phyloP scores from a whole-genome alignment of 2,329 filamentous ascomycete species.

The Colletotrichum lentis region DNA sequence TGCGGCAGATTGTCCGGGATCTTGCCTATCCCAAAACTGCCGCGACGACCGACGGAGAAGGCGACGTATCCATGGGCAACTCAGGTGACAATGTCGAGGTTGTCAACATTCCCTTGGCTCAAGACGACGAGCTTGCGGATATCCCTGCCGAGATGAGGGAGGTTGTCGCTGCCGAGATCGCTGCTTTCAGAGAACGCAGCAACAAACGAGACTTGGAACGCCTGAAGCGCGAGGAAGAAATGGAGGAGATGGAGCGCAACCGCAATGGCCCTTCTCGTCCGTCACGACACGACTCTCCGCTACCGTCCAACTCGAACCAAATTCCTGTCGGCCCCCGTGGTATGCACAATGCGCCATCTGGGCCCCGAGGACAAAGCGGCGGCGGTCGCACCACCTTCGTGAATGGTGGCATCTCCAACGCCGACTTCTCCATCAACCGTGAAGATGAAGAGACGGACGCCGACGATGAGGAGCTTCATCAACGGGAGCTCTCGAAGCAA shows the following conservation, averaged over 20 bases:
- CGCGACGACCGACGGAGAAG: slow-evolving; percentile 64
- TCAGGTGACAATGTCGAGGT: slow-evolving; percentile 78
- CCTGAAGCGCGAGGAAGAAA: slow-evolving; percentile 86
- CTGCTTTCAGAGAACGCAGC: slow-evolving; percentile 91
- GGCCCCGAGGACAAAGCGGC: slow-evolving; percentile 72
- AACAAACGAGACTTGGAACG: slow-evolving; percentile 89
- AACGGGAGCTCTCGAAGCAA: slow-evolving; percentile 73
- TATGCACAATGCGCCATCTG: slow-evolving; percentile 77
- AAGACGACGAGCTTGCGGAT: slow-evolving; percentile 93
- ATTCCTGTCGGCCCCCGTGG: slow-evolving; percentile 79
- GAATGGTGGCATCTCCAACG: slow-evolving; percentile 76
- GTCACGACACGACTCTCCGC: slow-evolving; percentile 77
- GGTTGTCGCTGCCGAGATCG: slow-evolving; percentile 91
- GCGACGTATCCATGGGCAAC: slow-evolving; percentile 75
- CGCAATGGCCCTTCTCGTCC: slow-evolving; percentile 71
- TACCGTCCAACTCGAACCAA: slow-evolving; percentile 70
- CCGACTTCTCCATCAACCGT: slow-evolving; percentile 62
- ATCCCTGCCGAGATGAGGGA: slow-evolving; percentile 97
- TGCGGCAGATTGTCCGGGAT: slow-evolving; percentile 74
- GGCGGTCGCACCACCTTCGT: slow-evolving; percentile 73
- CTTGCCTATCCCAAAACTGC: slow-evolving; percentile 73
- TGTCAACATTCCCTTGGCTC: slow-evolving; percentile 84
- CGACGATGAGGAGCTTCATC: slow-evolving; percentile 85
- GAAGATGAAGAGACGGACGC: slow-evolving; percentile 90
- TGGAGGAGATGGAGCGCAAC: slow-evolving; percentile 82